phyloP scores from a whole-genome alignment of 1,284 basidiomycete species.

The Marasmius sp. region DNA sequence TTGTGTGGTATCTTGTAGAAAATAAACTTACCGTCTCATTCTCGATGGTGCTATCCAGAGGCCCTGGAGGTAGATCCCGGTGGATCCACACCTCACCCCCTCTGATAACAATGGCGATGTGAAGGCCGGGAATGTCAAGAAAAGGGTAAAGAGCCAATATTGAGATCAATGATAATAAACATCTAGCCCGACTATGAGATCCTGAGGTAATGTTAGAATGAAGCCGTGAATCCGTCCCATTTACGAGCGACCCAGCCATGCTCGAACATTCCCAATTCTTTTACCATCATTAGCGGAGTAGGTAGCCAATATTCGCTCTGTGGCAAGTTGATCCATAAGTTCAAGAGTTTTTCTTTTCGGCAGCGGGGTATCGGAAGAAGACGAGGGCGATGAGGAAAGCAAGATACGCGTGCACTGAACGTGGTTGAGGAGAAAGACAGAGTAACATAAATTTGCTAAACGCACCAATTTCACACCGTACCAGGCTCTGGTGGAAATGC shows the following conservation, averaged over 20 bases:
- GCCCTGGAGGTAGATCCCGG: too few species aligned
- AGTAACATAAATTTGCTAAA: neutral
- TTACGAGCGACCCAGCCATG: conserved; percentile 28
- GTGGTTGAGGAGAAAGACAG: neutral
- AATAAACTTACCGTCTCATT: too few species aligned
- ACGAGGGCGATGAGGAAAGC: conserved; percentile 32
- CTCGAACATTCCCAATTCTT: conserved; percentile 30
- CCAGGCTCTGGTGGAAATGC: conserved; percentile 73
- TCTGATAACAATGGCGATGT: too few species aligned
- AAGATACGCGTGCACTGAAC: conserved; percentile 54
- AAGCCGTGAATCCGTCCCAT: neutral
- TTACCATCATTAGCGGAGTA: conserved; percentile 37
- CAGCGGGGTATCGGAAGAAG: conserved; percentile 55
- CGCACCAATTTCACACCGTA: conserved; percentile 83
- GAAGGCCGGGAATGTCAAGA: too few species aligned
- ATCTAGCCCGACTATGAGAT: too few species aligned
- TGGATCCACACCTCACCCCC: too few species aligned
- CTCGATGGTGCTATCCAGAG: too few species aligned
- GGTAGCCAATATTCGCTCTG: conserved; percentile 62
- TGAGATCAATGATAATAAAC: too few species aligned
- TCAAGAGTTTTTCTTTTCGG: conserved; percentile 46
- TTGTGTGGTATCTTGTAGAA: neutral
- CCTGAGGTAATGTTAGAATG: too few species aligned
- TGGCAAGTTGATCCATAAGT: conserved; percentile 69
- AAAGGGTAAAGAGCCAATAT: too few species aligned